Evolutionary conservation across 352 stramenopile species (phyloP), one percentile per base, ranked within the genome.

Genomic region (Pythium diclinum): DNA sequence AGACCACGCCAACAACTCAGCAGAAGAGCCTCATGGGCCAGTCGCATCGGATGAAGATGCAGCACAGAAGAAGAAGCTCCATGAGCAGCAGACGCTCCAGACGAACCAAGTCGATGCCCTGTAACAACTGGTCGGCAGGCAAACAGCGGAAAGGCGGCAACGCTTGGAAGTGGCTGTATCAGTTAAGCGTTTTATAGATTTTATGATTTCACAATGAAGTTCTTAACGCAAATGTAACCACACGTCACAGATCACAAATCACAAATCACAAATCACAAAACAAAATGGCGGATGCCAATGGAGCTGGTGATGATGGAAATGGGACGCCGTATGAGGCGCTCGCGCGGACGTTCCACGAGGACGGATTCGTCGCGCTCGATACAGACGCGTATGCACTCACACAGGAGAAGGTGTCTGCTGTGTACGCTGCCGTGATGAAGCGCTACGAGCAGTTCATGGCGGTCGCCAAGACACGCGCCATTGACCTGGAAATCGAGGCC

Each of bases 301-400:
- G 38, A 47, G 14, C 9, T 42, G 34, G 3, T 16, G 34, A 6
- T 21, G 44, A 51, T 30, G 44, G 13, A 3, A 47, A 47, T 17
- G 17, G 17, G 17, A 19, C 44, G n/a, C 6, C 44, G 3, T 28
- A 17, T 6, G 40, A 30, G 49, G 33, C 54, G n/a, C 42, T 59
- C 13, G 67, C 56, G 40, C 21, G 44, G 4, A 53, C 34, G 49
- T 75, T 88, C 59, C 78, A 87, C 40, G 69, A 46, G 16, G 74
- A 83, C 32, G 77, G 77, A 34, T 87, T 89, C 56, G 77, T 84
- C 6, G 73, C 64, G 61, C 61, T 89, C 23, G 52, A 69, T 2
- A 32, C 19, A 14, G 17, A 54, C 6, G 19, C 36, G 4, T 38
- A 66, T 53, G 17, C 36, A 3, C 40, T 68, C 16, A 54, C 2